Percentiles rank a stretch among this genome's conserved stretches.
phyloP scores from a whole-genome alignment of 495 filamentous ascomycete genomes.

The Sphaerosporella brunnea region DNA sequence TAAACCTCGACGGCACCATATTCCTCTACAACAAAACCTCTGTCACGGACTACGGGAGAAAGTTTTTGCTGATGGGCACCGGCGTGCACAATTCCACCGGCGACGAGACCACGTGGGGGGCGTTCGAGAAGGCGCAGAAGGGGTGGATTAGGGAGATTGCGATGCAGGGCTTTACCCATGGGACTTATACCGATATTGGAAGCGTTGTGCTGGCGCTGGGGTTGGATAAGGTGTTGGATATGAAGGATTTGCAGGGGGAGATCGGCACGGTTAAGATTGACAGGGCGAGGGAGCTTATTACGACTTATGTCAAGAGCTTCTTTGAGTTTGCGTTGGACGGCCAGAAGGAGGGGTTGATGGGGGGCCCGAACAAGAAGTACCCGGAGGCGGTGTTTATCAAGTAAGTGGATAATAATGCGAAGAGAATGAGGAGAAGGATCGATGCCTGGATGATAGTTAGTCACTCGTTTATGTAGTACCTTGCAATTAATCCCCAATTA shows the following conservation, averaged over 20 bases:
- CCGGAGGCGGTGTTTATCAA: constrained; percentile 20
- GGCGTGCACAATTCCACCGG: constrained; percentile 9
- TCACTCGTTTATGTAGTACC: too few relatives aligned
- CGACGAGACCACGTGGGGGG: constrained; percentile 11
- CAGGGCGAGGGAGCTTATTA: constrained; percentile 13
- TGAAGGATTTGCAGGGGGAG: constrained; percentile 2
- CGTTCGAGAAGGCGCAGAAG: constrained; percentile 4
- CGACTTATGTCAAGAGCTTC: constrained; percentile 25
- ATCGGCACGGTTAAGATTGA: constrained; percentile 20
- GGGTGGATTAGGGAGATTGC: constrained; percentile 20
- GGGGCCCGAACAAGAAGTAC: constrained; percentile 12
- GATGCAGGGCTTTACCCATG: constrained; percentile 12
- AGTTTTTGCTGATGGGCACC: constrained; percentile 27
- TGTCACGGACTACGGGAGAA: constrained; percentile 3
- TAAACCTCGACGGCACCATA: constrained; percentile 34
- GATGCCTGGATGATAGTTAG: too few relatives aligned
- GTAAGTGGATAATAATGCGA: neutral
- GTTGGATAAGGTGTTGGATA: constrained; percentile 14
- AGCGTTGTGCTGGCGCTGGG: constrained; percentile 13
- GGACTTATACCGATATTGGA: constrained; percentile 27
- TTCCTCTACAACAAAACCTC: constrained; percentile 15
- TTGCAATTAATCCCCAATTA: too few relatives aligned
- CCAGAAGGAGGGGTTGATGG: constrained; percentile 8
- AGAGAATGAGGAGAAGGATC: neutral
- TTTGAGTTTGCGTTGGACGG: constrained; percentile 23